These are phyloP conservation scores for Kwoniella botswanensis DNA, from an alignment of 768 basidiomycete genomes.

Conservation along the genomic window DNA sequence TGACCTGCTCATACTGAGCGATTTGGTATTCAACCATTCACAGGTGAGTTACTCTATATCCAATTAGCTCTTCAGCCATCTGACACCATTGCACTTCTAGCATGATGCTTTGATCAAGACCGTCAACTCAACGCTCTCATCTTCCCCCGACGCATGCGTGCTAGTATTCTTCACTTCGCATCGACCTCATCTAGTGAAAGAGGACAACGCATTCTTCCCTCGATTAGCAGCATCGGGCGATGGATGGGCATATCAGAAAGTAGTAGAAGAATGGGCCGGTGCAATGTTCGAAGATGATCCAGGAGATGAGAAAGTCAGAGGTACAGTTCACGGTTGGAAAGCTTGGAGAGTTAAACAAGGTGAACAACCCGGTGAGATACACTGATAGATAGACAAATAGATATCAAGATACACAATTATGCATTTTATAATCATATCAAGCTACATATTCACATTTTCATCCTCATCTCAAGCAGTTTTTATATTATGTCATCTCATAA, in stretches of 20 bases:
- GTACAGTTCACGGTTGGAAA: constrained; percentile 85
- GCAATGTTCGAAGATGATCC: constrained; percentile 91
- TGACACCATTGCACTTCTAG: constrained; percentile 58
- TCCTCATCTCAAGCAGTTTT: neutral
- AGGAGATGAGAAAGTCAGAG: constrained; percentile 75
- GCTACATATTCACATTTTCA: constrained; percentile 17
- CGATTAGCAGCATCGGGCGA: constrained; percentile 61
- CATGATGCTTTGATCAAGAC: constrained; percentile 80
- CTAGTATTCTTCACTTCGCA: constrained; percentile 91
- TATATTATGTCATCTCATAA: neutral
- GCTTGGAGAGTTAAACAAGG: constrained; percentile 58
- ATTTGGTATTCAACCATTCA: constrained; percentile 93
- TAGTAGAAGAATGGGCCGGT: constrained; percentile 69
- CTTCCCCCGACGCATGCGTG: constrained; percentile 57
- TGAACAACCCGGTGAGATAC: constrained; percentile 28
- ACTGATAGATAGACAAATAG: neutral
- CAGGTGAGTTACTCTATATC: constrained; percentile 64
- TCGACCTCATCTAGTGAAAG: constrained; percentile 77
- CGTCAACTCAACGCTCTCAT: constrained; percentile 63
- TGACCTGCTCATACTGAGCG: constrained; percentile 84
- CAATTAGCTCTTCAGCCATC: neutral
- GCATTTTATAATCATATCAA: neutral
- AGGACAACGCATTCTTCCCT: constrained; percentile 80
- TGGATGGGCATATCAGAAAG: constrained; percentile 77
- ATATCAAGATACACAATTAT: constrained; percentile 5